These are phyloP conservation scores for Mollisia scopiformis DNA, from an alignment of 2,329 filamentous ascomycete species.

Conservation along the genomic window DNA sequence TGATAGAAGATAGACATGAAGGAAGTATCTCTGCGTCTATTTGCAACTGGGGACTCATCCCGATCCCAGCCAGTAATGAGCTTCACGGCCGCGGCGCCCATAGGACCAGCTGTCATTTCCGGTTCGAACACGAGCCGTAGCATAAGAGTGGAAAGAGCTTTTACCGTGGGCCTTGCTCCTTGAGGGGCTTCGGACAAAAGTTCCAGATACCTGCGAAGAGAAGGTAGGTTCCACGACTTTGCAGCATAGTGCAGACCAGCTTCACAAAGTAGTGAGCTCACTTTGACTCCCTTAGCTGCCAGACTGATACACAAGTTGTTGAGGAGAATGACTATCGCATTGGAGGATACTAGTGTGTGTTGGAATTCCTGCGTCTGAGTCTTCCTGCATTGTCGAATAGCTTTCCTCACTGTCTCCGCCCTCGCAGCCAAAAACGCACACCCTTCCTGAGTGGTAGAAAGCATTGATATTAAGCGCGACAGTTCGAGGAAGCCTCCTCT, in stretches of 20 bases:
- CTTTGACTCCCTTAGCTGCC: constrained; percentile 15
- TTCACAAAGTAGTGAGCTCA: constrained; percentile 16
- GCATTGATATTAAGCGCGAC: constrained; percentile 14
- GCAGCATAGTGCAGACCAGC: constrained; percentile 23
- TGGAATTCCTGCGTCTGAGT: not conserved
- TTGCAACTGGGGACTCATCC: not conserved
- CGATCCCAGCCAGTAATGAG: constrained; percentile 24
- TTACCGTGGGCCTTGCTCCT: not conserved
- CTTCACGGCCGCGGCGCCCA: not conserved
- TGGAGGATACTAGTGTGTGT: not conserved
- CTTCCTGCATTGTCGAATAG: constrained; percentile 11
- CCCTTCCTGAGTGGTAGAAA: constrained; percentile 21
- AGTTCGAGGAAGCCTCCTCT: not conserved
- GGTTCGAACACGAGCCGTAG: not conserved
- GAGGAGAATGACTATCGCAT: constrained; percentile 11
- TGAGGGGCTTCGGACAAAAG: constrained; percentile 6
- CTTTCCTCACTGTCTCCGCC: not conserved
- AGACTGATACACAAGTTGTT: constrained; percentile 23
- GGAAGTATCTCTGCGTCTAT: not conserved
- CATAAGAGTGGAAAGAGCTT: not conserved
- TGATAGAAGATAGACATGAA: constrained; percentile 2
- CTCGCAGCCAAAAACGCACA: constrained; percentile 16
- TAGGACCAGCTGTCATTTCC: not conserved
- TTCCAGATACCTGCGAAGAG: constrained; percentile 23
- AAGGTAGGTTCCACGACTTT: constrained; percentile 11